Evolutionary conservation across 2,329 filamentous ascomycete genomes (phyloP).

Genomic region (Aspergillus fischeri): DNA sequence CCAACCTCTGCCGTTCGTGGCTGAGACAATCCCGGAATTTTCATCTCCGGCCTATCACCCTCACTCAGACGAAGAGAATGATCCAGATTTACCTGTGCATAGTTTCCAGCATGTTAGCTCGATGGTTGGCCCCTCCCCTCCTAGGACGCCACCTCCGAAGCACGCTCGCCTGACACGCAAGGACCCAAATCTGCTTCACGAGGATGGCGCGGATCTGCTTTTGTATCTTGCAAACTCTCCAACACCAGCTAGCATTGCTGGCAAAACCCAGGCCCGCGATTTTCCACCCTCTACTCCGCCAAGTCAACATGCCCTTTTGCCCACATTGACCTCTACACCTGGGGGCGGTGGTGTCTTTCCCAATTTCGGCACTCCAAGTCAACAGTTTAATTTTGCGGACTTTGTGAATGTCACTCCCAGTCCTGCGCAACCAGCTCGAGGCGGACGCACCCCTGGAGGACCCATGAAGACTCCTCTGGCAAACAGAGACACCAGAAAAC

Average conservation of each 20-base stretch:
- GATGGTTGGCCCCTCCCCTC: slow-evolving; percentile 71
- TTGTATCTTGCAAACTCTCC: slow-evolving; percentile 88
- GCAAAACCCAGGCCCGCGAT: slow-evolving; percentile 44
- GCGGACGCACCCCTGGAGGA: slow-evolving; percentile 52
- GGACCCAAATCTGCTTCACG: slow-evolving; percentile 55
- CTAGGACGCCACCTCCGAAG: slow-evolving; percentile 70
- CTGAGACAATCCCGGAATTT: slow-evolving; percentile 64
- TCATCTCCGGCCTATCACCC: slow-evolving; percentile 43
- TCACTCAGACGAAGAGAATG: slow-evolving; percentile 69
- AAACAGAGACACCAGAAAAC: slow-evolving; percentile 65
- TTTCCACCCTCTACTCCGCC: slow-evolving; percentile 72
- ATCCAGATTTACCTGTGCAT: slow-evolving; percentile 67
- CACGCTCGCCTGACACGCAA: slow-evolving; percentile 48
- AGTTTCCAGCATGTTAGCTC: slow-evolving; percentile 40
- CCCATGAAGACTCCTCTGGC: slow-evolving; percentile 64
- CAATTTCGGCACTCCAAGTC: slow-evolving; percentile 70
- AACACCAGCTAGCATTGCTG: slow-evolving; percentile 65
- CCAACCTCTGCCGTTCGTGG: slow-evolving; percentile 74
- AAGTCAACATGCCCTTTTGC: slow-evolving; percentile 53
- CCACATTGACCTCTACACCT: slow-evolving; percentile 53
- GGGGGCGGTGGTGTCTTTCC: slow-evolving; percentile 71
- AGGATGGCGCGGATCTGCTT: slow-evolving; percentile 77
- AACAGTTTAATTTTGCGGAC: slow-evolving; percentile 89
- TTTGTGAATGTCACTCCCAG: slow-evolving; percentile 97
- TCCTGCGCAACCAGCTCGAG: slow-evolving; percentile 83